Conservation (phyloP, 495 filamentous ascomycete genomes). For the Penicillium bovifimosum region DNA sequence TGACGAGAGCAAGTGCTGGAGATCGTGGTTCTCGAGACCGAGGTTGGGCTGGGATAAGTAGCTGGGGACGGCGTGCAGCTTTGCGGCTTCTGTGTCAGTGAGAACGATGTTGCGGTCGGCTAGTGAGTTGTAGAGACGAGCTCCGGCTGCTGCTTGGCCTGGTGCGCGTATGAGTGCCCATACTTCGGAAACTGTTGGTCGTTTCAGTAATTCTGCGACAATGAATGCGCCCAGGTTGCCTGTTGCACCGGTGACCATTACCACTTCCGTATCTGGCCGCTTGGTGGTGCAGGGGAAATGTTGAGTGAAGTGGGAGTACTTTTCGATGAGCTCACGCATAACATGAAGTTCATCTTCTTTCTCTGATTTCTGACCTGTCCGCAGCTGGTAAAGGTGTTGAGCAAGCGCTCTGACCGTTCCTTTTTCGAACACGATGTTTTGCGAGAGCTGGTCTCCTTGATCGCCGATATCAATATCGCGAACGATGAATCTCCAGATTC, state of each 20-base stretch:
- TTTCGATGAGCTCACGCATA: slow-evolving; percentile 34
- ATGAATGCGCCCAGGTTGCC: slow-evolving; percentile 57
- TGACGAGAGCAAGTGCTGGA: slow-evolving; percentile 36
- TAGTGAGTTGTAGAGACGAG: slow-evolving; percentile 18
- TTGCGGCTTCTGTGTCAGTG: slow-evolving; percentile 13
- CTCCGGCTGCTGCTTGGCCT: slow-evolving; percentile 20
- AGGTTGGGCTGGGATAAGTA: slow-evolving; percentile 35
- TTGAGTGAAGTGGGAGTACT: slow-evolving; percentile 35
- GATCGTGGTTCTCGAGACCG: slow-evolving; percentile 36
- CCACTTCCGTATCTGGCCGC: slow-evolving; percentile 14
- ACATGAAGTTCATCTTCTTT: slow-evolving; percentile 25
- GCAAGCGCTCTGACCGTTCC: slow-evolving; percentile 35
- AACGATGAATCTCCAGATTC: slow-evolving; percentile 39
- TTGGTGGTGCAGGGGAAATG: slow-evolving; percentile 21
- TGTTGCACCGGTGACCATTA: slow-evolving; percentile 54
- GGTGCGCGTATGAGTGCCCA: slow-evolving; percentile 55
- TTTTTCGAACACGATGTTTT: slow-evolving; percentile 46
- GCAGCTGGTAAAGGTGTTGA: slow-evolving; percentile 21
- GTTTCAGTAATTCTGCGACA: slow-evolving; percentile 36
- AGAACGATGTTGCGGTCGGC: slow-evolving; percentile 18
- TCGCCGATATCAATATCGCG: slow-evolving; percentile 27
- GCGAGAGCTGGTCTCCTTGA: slow-evolving; percentile 28
- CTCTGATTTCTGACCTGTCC: slow-evolving; percentile 17
- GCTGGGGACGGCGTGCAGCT: slow-evolving; percentile 19
- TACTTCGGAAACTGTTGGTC: slow-evolving; percentile 34